Percentiles rank a stretch among this genome's conserved stretches.
Conservation (phyloP, 2,329 filamentous ascomycete species). For the Fusarium oligoseptatum region DNA sequence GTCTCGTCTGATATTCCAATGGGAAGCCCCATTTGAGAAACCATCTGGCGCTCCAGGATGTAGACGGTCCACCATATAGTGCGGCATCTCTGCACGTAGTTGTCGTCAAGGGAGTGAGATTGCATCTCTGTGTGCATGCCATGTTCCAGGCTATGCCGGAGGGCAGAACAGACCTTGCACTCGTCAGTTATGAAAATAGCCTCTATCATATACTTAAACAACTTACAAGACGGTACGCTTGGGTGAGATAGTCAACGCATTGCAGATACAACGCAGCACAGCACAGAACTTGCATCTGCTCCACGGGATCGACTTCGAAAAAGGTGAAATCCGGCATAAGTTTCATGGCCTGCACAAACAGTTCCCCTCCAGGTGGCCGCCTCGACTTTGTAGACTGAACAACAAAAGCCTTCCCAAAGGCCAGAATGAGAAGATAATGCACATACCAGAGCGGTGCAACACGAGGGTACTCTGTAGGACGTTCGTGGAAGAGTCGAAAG, state of each 20-base stretch:
- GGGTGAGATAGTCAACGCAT: conserved; percentile 17
- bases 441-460: conserved; percentile 33
- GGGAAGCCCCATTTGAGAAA: conserved; percentile 34
- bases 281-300: conserved; percentile 38
- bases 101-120: conserved; percentile 12
- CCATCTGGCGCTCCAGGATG: conserved; percentile 33
- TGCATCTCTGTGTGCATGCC: conserved; percentile 42
- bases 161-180: conserved; percentile 27
- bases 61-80: conserved; percentile 39
- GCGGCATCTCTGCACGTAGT: conserved; percentile 30
- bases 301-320: conserved; percentile 26
- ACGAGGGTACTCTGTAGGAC: conserved; percentile 2
- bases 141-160: conserved; percentile 23
- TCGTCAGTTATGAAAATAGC: not conserved
- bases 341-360: conserved; percentile 39
- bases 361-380: conserved; percentile 28
- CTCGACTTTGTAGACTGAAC: conserved; percentile 34
- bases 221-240: conserved; percentile 30
- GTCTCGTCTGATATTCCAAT: conserved; percentile 33
- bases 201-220: too few species aligned
- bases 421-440: conserved; percentile 38
- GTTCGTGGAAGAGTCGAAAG: conserved; percentile 27
- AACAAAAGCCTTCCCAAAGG: conserved; percentile 39
- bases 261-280: conserved; percentile 34
- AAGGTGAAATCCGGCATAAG: conserved; percentile 39